phyloP scores from a whole-genome alignment of 148 eudicot genomes.

The Dianthus caryophyllus region DNA sequence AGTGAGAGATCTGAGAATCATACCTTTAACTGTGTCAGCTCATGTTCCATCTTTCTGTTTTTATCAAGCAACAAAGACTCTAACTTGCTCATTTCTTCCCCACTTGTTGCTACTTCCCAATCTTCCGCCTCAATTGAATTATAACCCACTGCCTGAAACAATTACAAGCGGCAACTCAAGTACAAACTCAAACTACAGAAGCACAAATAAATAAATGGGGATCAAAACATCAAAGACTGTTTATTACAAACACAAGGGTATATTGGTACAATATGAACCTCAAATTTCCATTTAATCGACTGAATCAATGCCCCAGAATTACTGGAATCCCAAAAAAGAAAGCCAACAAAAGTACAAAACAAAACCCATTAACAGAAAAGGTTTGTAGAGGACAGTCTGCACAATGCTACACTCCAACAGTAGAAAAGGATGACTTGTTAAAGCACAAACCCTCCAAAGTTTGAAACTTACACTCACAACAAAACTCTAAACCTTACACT shows the following conservation, averaged over 20 bases:
- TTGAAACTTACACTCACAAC: background rate
- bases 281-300: no score
- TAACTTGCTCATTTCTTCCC: conserved; percentile 98
- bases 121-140: conserved; percentile 99
- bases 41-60: conserved; percentile 98
- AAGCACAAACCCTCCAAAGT: background rate
- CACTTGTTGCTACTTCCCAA: conserved; percentile 98
- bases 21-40: conserved; percentile 92
- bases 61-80: conserved; percentile 96
- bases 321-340: background rate
- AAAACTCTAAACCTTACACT: background rate
- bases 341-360: no score
- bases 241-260: no score
- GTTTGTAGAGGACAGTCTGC: background rate
- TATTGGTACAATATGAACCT: no score
- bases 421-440: no score
- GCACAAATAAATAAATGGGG: background rate
- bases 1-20: no score
- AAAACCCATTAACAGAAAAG: background rate
- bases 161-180: conserved; percentile 7
- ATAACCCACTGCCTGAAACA: conserved; percentile 91
- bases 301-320: background rate
- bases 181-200: background rate
- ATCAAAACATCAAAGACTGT: conserved; percentile 1
- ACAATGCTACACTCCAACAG: no score